Evolutionary conservation across 176 grass and related monocot genomes (phyloP).

Genomic region (Ensete ventricosum): DNA sequence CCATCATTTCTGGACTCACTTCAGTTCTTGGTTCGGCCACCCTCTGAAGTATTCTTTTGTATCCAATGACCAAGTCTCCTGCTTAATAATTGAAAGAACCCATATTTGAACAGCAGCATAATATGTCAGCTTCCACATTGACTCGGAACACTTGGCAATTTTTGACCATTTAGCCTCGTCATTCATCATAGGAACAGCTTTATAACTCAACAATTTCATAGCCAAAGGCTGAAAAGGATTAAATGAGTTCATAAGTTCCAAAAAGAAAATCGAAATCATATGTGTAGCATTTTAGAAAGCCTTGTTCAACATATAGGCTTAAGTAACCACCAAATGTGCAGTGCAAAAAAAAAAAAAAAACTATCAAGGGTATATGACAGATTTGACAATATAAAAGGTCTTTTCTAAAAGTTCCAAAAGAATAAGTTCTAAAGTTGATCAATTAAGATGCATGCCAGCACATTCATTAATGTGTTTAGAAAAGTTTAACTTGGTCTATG

Average conservation of each 20-base stretch:
- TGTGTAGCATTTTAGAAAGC: neutral
- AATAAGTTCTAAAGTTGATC: neutral
- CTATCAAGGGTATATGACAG: neutral
- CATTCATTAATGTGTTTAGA: neutral
- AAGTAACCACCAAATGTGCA: neutral
- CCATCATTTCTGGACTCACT: slow-evolving; percentile 35
- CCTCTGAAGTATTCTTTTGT: slow-evolving; percentile 60
- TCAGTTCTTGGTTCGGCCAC: slow-evolving; percentile 75
- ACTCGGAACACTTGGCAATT: slow-evolving; percentile 84
- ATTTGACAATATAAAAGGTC: neutral
- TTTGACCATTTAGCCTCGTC: slow-evolving; percentile 55
- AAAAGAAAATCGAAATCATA: slow-evolving; percentile 1
- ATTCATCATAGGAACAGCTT: slow-evolving; percentile 45
- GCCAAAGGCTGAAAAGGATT: slow-evolving; percentile 60
- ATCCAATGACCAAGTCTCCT: slow-evolving; percentile 82
- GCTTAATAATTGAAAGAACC: slow-evolving; percentile 74
- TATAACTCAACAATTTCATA: slow-evolving; percentile 44
- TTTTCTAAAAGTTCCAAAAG: neutral
- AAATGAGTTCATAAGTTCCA: neutral
- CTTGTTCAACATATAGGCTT: neutral
- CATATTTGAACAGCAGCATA: slow-evolving; percentile 75
- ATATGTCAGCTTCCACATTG: slow-evolving; percentile 98
- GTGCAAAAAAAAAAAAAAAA: neutral
- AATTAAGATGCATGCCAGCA: neutral
- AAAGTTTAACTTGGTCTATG: neutral